Base-by-base conservation (phyloP, 441 rosid genomes). In the Croton laevigatus region DNA sequence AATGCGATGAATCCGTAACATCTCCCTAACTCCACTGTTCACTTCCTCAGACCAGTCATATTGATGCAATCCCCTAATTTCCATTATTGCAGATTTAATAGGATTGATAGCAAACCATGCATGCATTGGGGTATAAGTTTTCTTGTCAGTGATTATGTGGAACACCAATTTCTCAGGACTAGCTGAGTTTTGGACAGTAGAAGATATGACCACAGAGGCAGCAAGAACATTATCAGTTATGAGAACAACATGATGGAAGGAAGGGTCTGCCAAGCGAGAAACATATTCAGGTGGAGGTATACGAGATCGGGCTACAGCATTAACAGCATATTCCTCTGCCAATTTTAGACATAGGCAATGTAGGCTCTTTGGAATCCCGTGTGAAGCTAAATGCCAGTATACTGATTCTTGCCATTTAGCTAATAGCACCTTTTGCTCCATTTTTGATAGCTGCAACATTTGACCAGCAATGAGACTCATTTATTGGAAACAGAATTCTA, bases 41-140 rank as follows among this genome's bases (percentile, higher is more conserved):
- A 88, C 93, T 74, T 88, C 92, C 72, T 81, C 74, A 65, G 95
- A 82, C 98, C 98, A 94, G 71, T 91, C 92, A 77, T 86, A 91
- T 66, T 91, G 97, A 71, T 94, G 97, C 77, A 94, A 85, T 40
- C 98, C 98, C 81, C 90, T 94, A 17, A 91, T 91, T 87, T 94
- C 98, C 72, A 91, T 89, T 37, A 85, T 88, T 0, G 84, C 91
- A 17, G 92, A 80, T 60, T 77, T 71, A 17, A 85, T 73, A 76
- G 92, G 79, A 86, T 90, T 88, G 14, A 84, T 81, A 62, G 97
- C 96, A 84, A 94, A 94, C 98, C 98, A 91, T 44, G 98, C 91
- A 76, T 94, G 92, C 98, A 94, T 91, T 1, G 97, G 87, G 42
- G 92, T 81, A 71, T 91, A 91, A 4, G 97, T 94, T 84, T 94